Percentiles rank a stretch among this genome's conserved stretches.
Conservation (phyloP, 2,329 filamentous ascomycete species). For the Huntiella bhutanensis region DNA sequence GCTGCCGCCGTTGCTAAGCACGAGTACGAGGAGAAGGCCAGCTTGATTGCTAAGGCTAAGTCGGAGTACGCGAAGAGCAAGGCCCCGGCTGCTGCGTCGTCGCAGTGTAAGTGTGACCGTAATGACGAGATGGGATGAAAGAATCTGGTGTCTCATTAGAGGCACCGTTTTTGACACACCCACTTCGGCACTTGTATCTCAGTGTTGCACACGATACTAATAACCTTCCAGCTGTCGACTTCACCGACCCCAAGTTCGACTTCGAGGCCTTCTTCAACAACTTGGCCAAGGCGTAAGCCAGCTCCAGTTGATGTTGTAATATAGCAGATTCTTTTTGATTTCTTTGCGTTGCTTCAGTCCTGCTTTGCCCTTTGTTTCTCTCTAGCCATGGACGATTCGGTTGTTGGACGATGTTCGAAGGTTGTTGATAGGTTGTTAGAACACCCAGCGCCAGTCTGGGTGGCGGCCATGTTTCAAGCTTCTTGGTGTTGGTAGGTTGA, state of each 20-base stretch:
- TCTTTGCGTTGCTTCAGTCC: neutral
- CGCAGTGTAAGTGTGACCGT: slow-evolving; percentile 15
- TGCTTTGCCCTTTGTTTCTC: neutral
- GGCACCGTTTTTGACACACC: too few species aligned
- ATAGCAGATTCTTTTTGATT: slow-evolving; percentile 5
- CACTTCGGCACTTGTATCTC: too few species aligned
- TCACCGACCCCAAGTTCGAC: slow-evolving; percentile 77
- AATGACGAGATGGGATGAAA: neutral
- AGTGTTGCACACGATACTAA: too few species aligned
- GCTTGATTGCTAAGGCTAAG: slow-evolving; percentile 85
- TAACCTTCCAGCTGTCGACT: slow-evolving; percentile 25
- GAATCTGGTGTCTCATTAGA: too few species aligned
- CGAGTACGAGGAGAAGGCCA: slow-evolving; percentile 80
- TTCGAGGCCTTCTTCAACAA: slow-evolving; percentile 65
- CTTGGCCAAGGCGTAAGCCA: slow-evolving; percentile 31
- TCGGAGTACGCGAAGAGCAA: slow-evolving; percentile 65
- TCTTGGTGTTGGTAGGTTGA: slow-evolving; percentile 1
- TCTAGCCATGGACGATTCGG: slow-evolving; percentile 2
- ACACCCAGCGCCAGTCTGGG: slow-evolving; percentile 8
- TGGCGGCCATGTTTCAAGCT: neutral
- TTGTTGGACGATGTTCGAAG: too few species aligned
- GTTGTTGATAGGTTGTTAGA: too few species aligned
- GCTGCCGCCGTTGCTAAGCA: slow-evolving; percentile 52
- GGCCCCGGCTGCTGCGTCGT: slow-evolving; percentile 27
- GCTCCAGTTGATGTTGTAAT: slow-evolving; percentile 8